A percentile compares a stretch with the other conserved stretches of the same genome.
Evolutionary conservation across 768 basidiomycete genomes (phyloP).

Genomic region (Neoboletus brunneissimus): DNA sequence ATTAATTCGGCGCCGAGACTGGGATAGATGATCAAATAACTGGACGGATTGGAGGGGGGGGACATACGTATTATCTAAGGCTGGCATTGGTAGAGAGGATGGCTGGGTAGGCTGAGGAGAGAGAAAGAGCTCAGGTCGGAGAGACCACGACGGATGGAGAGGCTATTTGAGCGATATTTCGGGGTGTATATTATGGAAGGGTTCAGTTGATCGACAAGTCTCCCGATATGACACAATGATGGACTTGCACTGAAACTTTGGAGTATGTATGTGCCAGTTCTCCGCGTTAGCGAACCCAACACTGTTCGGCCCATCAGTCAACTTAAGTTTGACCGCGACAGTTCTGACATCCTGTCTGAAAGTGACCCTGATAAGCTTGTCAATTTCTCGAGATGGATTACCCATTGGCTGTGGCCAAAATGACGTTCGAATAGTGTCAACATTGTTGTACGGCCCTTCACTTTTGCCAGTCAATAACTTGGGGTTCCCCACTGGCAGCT

Average conservation of each 20-base stretch:
- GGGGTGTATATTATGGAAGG: neutral
- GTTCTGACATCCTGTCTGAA: neutral
- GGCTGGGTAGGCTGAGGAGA: neutral
- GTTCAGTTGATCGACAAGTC: neutral
- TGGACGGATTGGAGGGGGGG: neutral
- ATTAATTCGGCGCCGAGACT: constrained; percentile 52
- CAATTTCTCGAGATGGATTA: no score
- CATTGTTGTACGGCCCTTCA: no score
- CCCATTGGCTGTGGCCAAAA: neutral
- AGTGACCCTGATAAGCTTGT: neutral
- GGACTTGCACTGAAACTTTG: neutral
- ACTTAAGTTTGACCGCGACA: neutral
- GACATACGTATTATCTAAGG: constrained; percentile 37
- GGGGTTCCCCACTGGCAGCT: neutral
- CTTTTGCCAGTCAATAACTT: no score
- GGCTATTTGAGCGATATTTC: neutral
- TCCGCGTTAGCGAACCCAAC: neutral
- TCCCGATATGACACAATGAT: neutral
- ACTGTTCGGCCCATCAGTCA: neutral
- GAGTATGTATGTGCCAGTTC: neutral
- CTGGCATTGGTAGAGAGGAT: constrained; percentile 1
- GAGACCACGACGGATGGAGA: neutral
- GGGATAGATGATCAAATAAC: neutral
- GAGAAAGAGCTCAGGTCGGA: neutral
- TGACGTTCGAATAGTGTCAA: neutral